phyloP scores from a whole-genome alignment of 2,329 filamentous ascomycete genomes.

The Aureobasidium namibiae region DNA sequence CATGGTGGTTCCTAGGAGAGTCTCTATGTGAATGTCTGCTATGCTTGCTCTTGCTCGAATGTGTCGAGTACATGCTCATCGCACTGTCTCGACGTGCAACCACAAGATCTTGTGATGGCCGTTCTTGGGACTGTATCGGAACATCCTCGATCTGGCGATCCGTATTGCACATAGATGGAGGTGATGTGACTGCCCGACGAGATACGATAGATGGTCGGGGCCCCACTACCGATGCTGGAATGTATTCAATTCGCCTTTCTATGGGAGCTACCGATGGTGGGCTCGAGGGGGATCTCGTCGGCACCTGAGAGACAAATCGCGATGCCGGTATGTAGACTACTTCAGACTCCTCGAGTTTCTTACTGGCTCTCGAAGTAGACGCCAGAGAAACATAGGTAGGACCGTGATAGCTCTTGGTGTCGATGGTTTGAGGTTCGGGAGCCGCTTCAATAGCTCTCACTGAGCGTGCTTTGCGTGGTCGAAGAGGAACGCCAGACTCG shows the following conservation, averaged over 20 bases:
- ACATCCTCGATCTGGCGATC: conserved; percentile 2
- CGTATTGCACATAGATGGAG: conserved; percentile 22
- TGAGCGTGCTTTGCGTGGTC: background rate
- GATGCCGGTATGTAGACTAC: background rate
- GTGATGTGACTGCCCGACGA: conserved; percentile 18
- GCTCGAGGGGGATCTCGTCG: background rate
- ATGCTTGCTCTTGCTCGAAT: conserved; percentile 17
- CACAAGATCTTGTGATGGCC: background rate
- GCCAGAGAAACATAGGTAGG: conserved; percentile 24
- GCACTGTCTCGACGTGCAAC: conserved; percentile 20
- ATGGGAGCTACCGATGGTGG: conserved; percentile 17
- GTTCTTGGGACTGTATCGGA: background rate
- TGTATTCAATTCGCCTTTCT: conserved; percentile 25
- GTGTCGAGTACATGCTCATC: conserved; percentile 14
- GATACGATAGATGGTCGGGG: conserved; percentile 14
- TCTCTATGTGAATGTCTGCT: background rate
- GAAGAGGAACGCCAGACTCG: conserved; percentile 22
- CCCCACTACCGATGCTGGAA: conserved; percentile 24
- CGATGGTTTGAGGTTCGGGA: conserved; percentile 6
- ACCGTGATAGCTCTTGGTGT: conserved; percentile 25
- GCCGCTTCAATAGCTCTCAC: conserved; percentile 31
- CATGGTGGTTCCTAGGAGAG: background rate
- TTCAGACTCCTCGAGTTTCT: background rate
- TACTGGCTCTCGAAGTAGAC: conserved; percentile 10
- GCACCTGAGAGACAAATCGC: background rate